Percentiles rank a stretch among this genome's conserved stretches.
These are phyloP conservation scores for Pichia sp. DNA, from an alignment of 1,139 yeast genomes.

Conservation along the genomic window DNA sequence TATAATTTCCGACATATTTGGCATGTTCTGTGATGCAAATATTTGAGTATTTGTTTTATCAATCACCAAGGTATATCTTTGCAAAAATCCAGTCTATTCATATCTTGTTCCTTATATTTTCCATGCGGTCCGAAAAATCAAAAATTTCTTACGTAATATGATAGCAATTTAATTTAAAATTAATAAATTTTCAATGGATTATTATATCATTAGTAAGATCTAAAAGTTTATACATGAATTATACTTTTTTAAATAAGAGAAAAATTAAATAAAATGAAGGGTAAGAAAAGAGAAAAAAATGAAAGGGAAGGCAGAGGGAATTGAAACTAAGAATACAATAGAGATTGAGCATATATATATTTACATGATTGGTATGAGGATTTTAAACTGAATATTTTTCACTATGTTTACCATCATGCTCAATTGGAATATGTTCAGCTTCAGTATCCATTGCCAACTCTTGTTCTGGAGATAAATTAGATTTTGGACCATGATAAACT, in stretches of 20 bases:
- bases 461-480: conserved; percentile 30
- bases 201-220: too few species aligned
- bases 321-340: neutral
- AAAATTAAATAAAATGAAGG: neutral
- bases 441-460: conserved; percentile 13
- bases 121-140: too few species aligned
- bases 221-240: neutral
- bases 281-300: neutral
- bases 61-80: too few species aligned
- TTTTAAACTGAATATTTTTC: conserved; percentile 13
- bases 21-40: too few species aligned
- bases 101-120: too few species aligned
- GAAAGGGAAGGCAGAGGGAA: neutral
- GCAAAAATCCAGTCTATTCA: too few species aligned
- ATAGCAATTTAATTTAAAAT: too few species aligned
- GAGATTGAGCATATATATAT: neutral
- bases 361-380: too few species aligned
- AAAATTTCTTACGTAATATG: too few species aligned
- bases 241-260: neutral
- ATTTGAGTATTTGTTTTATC: too few species aligned
- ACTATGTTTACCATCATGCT: neutral
- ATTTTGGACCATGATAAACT: conserved; percentile 44
- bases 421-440: conserved; percentile 20
- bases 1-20: conserved; percentile 4
- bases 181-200: too few species aligned